These are phyloP conservation scores for Earliella scabrosa DNA, from an alignment of 1,284 basidiomycete genomes.

Conservation along the genomic window DNA sequence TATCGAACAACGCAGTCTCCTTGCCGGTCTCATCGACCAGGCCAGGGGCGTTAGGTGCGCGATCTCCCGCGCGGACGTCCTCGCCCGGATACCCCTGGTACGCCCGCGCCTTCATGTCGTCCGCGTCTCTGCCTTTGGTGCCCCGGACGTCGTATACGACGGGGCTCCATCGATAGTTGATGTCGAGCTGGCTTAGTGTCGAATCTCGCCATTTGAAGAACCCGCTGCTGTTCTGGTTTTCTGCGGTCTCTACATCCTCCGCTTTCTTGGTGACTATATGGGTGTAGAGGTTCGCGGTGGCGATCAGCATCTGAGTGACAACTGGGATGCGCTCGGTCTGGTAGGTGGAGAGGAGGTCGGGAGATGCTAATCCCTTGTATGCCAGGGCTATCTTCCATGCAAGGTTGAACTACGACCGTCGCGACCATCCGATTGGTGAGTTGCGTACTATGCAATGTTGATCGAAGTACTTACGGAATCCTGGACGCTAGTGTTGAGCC, in stretches of 20 bases:
- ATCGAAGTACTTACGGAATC: conserved; percentile 25
- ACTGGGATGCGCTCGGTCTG: conserved; percentile 33
- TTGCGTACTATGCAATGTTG: not conserved
- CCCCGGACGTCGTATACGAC: conserved; percentile 45
- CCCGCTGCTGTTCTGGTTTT: not conserved
- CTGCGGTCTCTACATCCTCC: not conserved
- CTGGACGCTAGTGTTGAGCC: conserved; percentile 32
- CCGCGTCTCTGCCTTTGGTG: conserved; percentile 2
- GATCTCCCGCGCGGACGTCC: conserved; percentile 44
- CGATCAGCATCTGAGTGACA: conserved; percentile 30
- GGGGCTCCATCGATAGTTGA: conserved; percentile 52
- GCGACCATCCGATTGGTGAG: not conserved
- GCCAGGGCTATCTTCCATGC: conserved; percentile 39
- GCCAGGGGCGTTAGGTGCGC: conserved; percentile 47
- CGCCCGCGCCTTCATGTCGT: conserved; percentile 11
- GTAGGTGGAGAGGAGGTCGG: conserved; percentile 30
- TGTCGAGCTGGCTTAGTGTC: conserved; percentile 44
- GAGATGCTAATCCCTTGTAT: conserved; percentile 29
- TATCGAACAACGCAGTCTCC: conserved; percentile 28
- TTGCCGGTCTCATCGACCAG: conserved; percentile 26
- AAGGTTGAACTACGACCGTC: conserved; percentile 34
- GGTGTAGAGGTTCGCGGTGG: conserved; percentile 15
- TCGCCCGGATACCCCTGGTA: conserved; percentile 18
- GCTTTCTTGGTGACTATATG: not conserved
- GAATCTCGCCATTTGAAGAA: conserved; percentile 5